Base-by-base conservation (phyloP, 208 protist species). In the Trypanosoma lewisi region DNA sequence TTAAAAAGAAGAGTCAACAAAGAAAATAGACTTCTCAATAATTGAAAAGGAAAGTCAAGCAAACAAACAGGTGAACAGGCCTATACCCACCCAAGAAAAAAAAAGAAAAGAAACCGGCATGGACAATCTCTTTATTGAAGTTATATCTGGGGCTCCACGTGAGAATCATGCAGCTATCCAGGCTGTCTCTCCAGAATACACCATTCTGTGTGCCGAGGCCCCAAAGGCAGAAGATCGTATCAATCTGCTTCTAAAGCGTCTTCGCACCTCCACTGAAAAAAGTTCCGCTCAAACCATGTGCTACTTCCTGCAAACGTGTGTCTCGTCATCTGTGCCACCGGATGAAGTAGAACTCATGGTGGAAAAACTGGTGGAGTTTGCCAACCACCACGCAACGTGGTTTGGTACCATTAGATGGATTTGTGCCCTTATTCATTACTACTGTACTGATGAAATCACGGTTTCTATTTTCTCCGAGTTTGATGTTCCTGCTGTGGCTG, bases 381-480 rank as follows among this genome's bases (percentile, higher is more conserved):
- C 85, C 5, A 69, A 75, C 33, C 71, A 84, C 60, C 85, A 94
- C 68, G 36, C 78, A 51, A 71, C 74, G 23, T 96, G 90, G 90
- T 60, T 71, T 19, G 78, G 91, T n/a, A 81, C 84, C 37, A 59
- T 89, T 47, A 64, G 71, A 28, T 94, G 87, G 90, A 75, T 83
- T 31, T 94, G 83, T 65, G 85, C 90, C 31, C 63, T 96, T 67
- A 69, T 87, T 23, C 90, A 96, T 75, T 89, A 92, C 71, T 94
- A 93, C 80, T 93, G 87, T 67, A 96, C 90, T 0, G 90, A 96
- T 60, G 90, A 94, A 33, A 73, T 93, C 42, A 96, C 90, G 4
- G 61, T 96, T 41, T 93, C 85, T 7, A 41, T 94, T 0, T 94
- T 96, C 65, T 83, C 82, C 9, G 87, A 96, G 67, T 94, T 91